phyloP scores from a whole-genome alignment of 192 early-diverging fungal species.

The Coemansia sp. region DNA sequence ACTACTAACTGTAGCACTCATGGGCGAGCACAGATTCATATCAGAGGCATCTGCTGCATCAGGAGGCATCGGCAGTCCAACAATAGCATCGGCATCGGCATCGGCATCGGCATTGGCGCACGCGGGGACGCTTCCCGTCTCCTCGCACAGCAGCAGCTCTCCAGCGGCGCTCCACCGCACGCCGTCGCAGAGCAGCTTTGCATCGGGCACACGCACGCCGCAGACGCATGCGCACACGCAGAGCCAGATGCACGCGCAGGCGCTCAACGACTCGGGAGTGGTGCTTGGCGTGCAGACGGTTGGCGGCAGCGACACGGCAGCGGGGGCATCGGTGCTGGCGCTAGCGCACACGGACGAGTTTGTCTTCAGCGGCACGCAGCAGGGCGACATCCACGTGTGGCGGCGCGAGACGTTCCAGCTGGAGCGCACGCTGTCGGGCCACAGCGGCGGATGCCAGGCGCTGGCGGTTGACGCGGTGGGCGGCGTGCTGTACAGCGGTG shows the following conservation, averaged over 20 bases:
- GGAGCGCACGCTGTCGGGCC: slow-evolving; percentile 22
- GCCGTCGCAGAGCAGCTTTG: slow-evolving; percentile 31
- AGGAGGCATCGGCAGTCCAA: not conserved
- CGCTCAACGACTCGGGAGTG: slow-evolving; percentile 11
- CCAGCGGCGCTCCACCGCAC: slow-evolving; percentile 8
- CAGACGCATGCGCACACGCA: not conserved
- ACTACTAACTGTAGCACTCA: not conserved
- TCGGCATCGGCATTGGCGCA: not conserved
- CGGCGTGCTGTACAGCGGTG: slow-evolving; percentile 31
- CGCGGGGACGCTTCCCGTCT: not conserved
- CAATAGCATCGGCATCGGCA: not conserved
- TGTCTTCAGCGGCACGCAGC: slow-evolving; percentile 71
- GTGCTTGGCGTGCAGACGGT: slow-evolving; percentile 30
- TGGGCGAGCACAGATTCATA: too few species aligned
- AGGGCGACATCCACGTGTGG: slow-evolving; percentile 64
- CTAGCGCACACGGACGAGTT: slow-evolving; percentile 59
- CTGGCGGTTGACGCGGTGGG: slow-evolving; percentile 13
- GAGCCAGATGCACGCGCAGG: not conserved
- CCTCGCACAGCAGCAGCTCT: slow-evolving; percentile 12
- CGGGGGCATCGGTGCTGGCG: slow-evolving; percentile 59
- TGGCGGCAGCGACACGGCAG: not conserved
- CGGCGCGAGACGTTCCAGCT: slow-evolving; percentile 61
- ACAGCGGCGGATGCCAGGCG: slow-evolving; percentile 36
- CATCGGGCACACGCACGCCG: slow-evolving; percentile 16
- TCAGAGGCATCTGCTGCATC: too few species aligned